Conservation (phyloP, 2,329 filamentous ascomycete genomes). For the Graphium sp. region DNA sequence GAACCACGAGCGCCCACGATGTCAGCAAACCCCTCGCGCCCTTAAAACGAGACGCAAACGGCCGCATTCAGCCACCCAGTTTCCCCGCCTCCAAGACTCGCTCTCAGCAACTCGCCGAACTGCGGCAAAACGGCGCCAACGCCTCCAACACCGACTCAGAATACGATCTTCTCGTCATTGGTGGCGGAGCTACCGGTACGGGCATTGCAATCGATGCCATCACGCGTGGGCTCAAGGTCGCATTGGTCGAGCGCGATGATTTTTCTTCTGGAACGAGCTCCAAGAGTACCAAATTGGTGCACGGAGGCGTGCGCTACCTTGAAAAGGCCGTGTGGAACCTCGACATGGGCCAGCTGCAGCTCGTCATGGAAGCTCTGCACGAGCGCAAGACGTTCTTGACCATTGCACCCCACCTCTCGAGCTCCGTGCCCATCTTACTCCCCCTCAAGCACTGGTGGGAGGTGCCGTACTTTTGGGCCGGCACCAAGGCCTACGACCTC, state of each 20-base stretch:
- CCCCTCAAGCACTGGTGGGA: conserved; percentile 74
- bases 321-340: conserved; percentile 79
- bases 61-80: conserved; percentile 18
- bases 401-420: conserved; percentile 67
- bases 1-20: too few relatives aligned
- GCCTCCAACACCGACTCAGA: conserved; percentile 26
- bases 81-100: conserved; percentile 18
- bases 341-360: conserved; percentile 66
- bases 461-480: conserved; percentile 55
- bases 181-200: conserved; percentile 62
- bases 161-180: conserved; percentile 67
- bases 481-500: conserved; percentile 65
- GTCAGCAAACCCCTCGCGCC: conserved; percentile 15
- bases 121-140: conserved; percentile 14
- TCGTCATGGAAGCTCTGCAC: conserved; percentile 67
- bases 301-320: conserved; percentile 70
- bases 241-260: conserved; percentile 68
- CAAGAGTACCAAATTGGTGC: conserved; percentile 77
- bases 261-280: conserved; percentile 70
- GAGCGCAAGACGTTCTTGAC: conserved; percentile 73
- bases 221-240: conserved; percentile 64
- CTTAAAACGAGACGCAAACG: conserved; percentile 16
- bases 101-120: conserved; percentile 20
- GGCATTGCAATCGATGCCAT: conserved; percentile 70
- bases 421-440: conserved; percentile 71